A percentile compares a stretch with the other conserved stretches of the same genome.
Conservation (phyloP, 306 rosid species). For the Cicer judaicum region DNA sequence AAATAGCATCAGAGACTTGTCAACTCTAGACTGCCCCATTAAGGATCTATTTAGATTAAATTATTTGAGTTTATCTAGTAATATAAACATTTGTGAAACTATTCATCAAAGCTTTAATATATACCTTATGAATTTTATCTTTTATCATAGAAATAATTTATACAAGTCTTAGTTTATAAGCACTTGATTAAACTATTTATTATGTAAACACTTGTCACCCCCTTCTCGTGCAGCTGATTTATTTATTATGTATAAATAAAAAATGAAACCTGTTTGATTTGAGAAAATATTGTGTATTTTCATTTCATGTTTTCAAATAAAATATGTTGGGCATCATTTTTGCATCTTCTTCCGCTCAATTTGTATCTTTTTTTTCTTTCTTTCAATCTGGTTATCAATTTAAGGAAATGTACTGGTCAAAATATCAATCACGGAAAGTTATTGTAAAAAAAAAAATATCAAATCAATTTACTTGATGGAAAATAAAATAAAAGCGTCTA, state of each 20-base stretch:
- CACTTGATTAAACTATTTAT: too few species aligned
- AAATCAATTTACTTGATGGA: slow-evolving; percentile 16
- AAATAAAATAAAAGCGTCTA: slow-evolving; percentile 1
- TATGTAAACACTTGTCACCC: background rate
- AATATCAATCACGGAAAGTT: background rate
- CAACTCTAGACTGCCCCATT: background rate
- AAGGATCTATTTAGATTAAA: too few species aligned
- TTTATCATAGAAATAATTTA: too few species aligned
- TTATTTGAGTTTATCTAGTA: too few species aligned
- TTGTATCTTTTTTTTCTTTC: too few species aligned
- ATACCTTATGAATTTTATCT: too few species aligned
- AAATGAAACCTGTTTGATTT: background rate
- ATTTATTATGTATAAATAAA: background rate
- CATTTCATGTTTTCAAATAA: background rate
- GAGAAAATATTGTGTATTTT: background rate
- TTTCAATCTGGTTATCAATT: background rate
- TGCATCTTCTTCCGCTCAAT: too few species aligned
- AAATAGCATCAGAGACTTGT: slow-evolving; percentile 7
- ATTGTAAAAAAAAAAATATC: background rate
- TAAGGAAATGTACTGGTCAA: background rate
- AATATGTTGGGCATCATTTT: too few species aligned
- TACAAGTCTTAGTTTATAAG: too few species aligned
- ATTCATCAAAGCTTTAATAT: too few species aligned
- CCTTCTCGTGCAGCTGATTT: background rate
- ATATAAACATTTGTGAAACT: too few species aligned